phyloP scores from a whole-genome alignment of 129 eudicot genomes.

The Tagetes patula region DNA sequence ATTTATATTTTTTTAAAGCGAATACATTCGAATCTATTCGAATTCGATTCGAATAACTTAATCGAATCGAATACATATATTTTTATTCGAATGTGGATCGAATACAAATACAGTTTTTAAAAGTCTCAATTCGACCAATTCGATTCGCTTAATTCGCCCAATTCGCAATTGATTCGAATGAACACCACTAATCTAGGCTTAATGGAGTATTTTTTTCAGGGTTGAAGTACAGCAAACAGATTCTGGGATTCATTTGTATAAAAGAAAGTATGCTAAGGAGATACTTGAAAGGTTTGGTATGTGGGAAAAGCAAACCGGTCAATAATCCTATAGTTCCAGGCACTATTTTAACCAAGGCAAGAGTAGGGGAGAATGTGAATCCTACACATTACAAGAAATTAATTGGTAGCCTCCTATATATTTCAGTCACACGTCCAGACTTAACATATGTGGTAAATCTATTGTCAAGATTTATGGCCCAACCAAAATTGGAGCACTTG shows the following conservation, averaged over 20 bases:
- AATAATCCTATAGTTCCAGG: neutral
- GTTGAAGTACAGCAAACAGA: neutral
- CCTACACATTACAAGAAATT: neutral
- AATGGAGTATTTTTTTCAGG: neutral
- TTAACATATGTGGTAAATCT: no score
- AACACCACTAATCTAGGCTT: neutral
- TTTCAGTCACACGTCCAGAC: neutral
- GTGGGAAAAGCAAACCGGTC: neutral
- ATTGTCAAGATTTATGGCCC: neutral
- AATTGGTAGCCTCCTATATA: neutral
- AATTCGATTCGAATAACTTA: no score
- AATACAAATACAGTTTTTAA: no score
- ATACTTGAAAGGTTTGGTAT: neutral
- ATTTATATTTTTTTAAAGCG: no score
- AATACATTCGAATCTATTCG: no score
- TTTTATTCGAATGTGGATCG: no score
- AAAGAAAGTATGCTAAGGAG: neutral
- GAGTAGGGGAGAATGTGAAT: neutral
- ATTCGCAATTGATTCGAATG: no score
- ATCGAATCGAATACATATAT: no score
- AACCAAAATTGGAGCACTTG: neutral
- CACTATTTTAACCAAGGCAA: neutral
- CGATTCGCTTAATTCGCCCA: no score
- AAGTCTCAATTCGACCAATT: no score
- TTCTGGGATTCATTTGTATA: neutral